Conservation (phyloP, 2,329 filamentous ascomycete genomes). For the Graphiopsis chlorocephala region DNA sequence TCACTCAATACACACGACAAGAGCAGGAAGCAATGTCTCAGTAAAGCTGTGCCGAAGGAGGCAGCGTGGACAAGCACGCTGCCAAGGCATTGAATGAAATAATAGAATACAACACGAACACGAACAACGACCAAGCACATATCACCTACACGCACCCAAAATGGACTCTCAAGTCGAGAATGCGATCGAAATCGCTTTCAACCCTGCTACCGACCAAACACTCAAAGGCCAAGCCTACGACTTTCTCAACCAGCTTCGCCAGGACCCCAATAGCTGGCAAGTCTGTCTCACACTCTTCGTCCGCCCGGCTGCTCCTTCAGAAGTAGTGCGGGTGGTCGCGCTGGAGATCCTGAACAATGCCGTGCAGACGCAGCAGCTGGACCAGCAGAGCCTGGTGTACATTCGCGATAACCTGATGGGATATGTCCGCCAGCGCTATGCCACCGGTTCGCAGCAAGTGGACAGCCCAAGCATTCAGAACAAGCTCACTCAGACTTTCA, state of each 20-base stretch:
- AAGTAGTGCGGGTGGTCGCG: constrained; percentile 83
- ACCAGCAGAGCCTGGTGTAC: constrained; percentile 67
- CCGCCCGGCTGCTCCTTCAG: constrained; percentile 69
- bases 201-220: constrained; percentile 70
- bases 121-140: not conserved
- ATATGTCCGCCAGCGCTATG: constrained; percentile 77
- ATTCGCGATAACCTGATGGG: constrained; percentile 78
- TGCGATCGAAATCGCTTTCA: constrained; percentile 91
- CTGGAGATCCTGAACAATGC: constrained; percentile 93
- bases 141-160: not conserved
- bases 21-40: constrained; percentile 16
- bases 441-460: constrained; percentile 51
- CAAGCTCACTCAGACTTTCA: constrained; percentile 94
- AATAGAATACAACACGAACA: not conserved
- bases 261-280: constrained; percentile 85
- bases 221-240: constrained; percentile 81
- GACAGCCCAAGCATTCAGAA: constrained; percentile 84
- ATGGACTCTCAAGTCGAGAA: constrained; percentile 70
- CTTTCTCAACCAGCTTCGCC: constrained; percentile 72
- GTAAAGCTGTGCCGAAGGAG: constrained; percentile 8
- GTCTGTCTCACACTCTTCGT: constrained; percentile 84
- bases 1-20: constrained; percentile 8
- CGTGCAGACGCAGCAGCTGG: constrained; percentile 74
- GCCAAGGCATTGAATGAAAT: constrained; percentile 14
- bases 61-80: constrained; percentile 10